These are phyloP conservation scores for Phytophthora boehmeriae DNA, from an alignment of 352 stramenopile genomes.

Conservation along the genomic window DNA sequence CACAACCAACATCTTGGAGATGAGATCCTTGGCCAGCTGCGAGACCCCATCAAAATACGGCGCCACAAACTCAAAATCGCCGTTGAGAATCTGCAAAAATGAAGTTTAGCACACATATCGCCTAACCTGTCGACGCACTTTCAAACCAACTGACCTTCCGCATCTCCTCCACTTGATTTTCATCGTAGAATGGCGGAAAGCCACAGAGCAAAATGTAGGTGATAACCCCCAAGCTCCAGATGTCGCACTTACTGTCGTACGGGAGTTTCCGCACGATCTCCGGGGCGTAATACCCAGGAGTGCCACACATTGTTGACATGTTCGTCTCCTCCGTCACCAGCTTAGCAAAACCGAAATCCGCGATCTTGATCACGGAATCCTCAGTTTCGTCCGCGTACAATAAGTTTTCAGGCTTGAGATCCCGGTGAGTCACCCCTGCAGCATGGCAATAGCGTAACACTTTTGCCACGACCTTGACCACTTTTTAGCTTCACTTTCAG, in stretches of 20 bases:
- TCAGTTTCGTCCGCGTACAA: constrained; percentile 87
- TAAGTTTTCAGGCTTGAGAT: constrained; percentile 98
- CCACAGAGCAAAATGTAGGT: constrained; percentile 95
- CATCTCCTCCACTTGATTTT: constrained; percentile 88
- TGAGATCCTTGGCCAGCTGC: constrained; percentile 92
- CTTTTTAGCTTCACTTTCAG: constrained; percentile 85
- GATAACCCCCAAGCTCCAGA: constrained; percentile 94
- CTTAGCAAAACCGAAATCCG: constrained; percentile 91
- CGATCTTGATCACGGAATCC: constrained; percentile 93
- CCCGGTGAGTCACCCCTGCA: constrained; percentile 92
- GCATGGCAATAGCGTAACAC: constrained; percentile 89
- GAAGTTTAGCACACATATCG: constrained; percentile 2
- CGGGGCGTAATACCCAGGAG: constrained; percentile 96
- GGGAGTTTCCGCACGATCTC: constrained; percentile 95
- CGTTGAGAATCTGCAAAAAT: constrained; percentile 63
- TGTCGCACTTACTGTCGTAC: constrained; percentile 96
- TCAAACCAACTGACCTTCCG: constrained; percentile 48
- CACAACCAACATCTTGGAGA: constrained; percentile 93
- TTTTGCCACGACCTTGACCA: constrained; percentile 87
- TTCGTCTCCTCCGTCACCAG: constrained; percentile 78
- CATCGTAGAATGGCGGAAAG: constrained; percentile 97
- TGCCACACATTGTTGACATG: constrained; percentile 92
- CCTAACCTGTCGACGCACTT: background rate
- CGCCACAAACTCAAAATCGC: constrained; percentile 91
- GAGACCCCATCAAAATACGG: constrained; percentile 93